Evolutionary conservation across 176 grass and related monocot genomes (phyloP), one percentile per base, ranked within the genome.

Genomic region (Musa acuminata): DNA sequence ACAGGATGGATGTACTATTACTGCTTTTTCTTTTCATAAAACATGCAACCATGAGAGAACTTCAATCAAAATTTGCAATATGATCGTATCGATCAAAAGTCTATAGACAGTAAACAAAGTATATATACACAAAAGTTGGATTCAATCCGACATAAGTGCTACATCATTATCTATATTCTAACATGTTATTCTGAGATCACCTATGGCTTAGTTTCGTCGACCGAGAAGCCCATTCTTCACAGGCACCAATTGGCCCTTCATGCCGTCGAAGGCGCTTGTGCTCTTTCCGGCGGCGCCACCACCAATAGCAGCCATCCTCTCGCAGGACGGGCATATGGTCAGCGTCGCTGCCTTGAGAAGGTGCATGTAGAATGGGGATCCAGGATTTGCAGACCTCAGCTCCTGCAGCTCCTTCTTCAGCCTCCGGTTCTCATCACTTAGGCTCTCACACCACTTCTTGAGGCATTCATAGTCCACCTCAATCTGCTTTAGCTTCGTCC

Each of bases 401-500:
- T 73, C 71, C 51, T 73, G 51, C 52, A 55, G 22, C 22, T 73
- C 71, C 11, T 50, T 23, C 71, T 73, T 73, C 20, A 73, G 21
- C 71, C 71, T 53, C 71, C 50, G 1, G 51, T 73, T 73, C 71
- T 73, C 71, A 20, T 26, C 51, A 13, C 51, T 73, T 8, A 73
- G 71, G 2, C 52, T 53, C 22, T 73, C 71, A 20, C 71, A 73
- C 11, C 49, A 53, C 71, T 26, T 73, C 71, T 55, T 73, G 11
- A 73, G 71, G 71, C 22, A 54, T 20, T 55, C 71, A 1, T 17
- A 73, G 21, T 73, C 71, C 51, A 73, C 71, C 51, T 73, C 71
- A 11, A 50, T 73, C 71, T 73, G 51, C 50, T 73, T 73, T 51
- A 27, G 12, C 52, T 73, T 73, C 50, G 71, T 73, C 71, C 71